Evolutionary conservation across 2,329 filamentous ascomycete genomes (phyloP), one percentile per base, ranked within the genome.

Genomic region (Neopestalotiopsis sp.): DNA sequence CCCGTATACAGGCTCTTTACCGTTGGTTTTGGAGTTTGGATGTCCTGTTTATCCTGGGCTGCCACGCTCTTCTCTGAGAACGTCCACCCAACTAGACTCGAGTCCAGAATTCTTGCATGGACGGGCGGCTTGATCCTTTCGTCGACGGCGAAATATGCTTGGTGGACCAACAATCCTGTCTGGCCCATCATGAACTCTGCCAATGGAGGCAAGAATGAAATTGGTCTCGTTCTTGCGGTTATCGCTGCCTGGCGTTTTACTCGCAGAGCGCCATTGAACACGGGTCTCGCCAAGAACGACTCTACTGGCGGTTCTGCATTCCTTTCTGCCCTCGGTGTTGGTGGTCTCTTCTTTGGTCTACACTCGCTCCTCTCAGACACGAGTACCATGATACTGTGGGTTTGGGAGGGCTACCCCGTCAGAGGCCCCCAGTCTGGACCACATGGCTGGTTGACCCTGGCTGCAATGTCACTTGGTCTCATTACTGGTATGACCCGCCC

Each of bases 321-420:
- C 6, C 84, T 97, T 58, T 90, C 94, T 38, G 92, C 91, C 10
- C 81, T 96, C 63, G 94, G 96, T 69, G 81, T 98, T 67, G 94
- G 89, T 30, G 95, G 94, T 38, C 81, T 98, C 7, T 87, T 98
- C 77, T 99, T 99, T 76, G 93, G 89, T 4, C 86, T 98, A 76
- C 96, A 98, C 78, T 98, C 95, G 1, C 85, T 99, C 10, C 87
- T 99, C 12, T 98, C 96, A 0, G 96, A 99, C 78, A 97, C 95
- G 0, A 98, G 96, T 83, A 99, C 96, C 67, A 98, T 99, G 94
- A 98, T 98, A 69, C 87, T 95, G 17, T 99, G 96, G 96, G 94
- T 94, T 2, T 99, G 96, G 96, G 94, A 98, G 74, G 96, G 96
- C 6, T 99, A 93, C 75, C 96, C 96, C 14, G 89, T 98, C 56